These are phyloP conservation scores for Cryomyces minteri DNA, from an alignment of 495 filamentous ascomycete genomes.

Conservation along the genomic window DNA sequence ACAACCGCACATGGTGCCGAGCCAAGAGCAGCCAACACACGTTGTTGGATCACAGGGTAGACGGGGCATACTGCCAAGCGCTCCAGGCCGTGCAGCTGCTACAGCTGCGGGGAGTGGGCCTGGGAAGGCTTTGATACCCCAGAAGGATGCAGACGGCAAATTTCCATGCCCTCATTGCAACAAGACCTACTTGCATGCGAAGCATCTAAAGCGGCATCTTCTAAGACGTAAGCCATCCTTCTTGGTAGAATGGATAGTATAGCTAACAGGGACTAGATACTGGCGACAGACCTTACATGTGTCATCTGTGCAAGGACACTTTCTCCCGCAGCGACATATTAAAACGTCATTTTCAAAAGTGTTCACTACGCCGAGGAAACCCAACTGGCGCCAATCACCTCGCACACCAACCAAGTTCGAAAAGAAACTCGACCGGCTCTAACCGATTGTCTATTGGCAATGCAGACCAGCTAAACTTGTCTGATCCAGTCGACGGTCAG, in stretches of 20 bases:
- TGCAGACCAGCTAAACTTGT: neutral
- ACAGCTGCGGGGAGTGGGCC: constrained; percentile 23
- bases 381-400: constrained; percentile 83
- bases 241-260: neutral
- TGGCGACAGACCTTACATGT: constrained; percentile 92
- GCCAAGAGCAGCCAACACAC: constrained; percentile 43
- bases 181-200: constrained; percentile 93
- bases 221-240: constrained; percentile 62
- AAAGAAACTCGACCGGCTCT: constrained; percentile 2
- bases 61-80: constrained; percentile 75
- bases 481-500: neutral
- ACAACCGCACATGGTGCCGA: constrained; percentile 21
- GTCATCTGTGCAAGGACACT: constrained; percentile 91
- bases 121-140: constrained; percentile 63
- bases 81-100: constrained; percentile 57
- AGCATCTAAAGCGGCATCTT: constrained; percentile 92
- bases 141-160: constrained; percentile 91
- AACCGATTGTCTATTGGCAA: constrained; percentile 6
- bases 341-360: constrained; percentile 98
- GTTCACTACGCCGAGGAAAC: constrained; percentile 85
- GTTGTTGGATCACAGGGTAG: constrained; percentile 87
- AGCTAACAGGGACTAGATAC: constrained; percentile 41
- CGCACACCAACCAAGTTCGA: constrained; percentile 32
- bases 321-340: constrained; percentile 96
- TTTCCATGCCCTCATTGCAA: constrained; percentile 94